Percentiles rank a stretch among this genome's conserved stretches.
phyloP scores from a whole-genome alignment of 1,139 yeast genomes.

The Hansenula sp. region DNA sequence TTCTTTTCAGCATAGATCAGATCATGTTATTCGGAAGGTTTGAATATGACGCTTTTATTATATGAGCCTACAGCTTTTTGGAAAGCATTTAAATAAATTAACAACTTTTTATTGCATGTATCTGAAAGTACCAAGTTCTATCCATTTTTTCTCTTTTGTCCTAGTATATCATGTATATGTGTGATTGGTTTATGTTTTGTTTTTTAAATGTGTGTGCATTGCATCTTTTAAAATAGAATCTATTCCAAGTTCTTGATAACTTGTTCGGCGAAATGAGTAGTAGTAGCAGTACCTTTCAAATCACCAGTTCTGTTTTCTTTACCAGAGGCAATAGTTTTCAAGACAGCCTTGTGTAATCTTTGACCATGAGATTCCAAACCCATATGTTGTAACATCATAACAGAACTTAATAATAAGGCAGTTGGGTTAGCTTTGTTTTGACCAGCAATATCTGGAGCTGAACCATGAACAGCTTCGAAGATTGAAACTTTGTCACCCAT shows the following conservation, averaged over 20 bases:
- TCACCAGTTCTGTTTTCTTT: constrained; percentile 94
- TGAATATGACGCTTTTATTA: no score
- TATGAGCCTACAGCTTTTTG: no score
- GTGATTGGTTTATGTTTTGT: neutral
- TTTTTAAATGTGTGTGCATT: neutral
- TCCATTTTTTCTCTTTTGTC: neutral
- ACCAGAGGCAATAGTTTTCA: constrained; percentile 92
- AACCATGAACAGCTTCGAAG: constrained; percentile 99
- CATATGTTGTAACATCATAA: constrained; percentile 99
- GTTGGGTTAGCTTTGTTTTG: constrained; percentile 99
- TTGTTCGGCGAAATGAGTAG: constrained; percentile 83
- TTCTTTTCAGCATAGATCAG: no score
- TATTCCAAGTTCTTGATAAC: constrained; percentile 44
- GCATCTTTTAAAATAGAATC: neutral
- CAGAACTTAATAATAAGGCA: constrained; percentile 89
- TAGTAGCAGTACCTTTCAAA: constrained; percentile 88
- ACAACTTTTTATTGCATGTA: no score
- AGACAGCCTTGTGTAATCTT: constrained; percentile 83
- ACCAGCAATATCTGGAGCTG: constrained; percentile 98
- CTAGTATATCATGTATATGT: neutral
- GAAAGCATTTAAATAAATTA: no score
- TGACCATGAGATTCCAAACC: constrained; percentile 76
- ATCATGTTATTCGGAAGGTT: no score
- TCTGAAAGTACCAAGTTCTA: neutral
- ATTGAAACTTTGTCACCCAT: constrained; percentile 97